Evolutionary conservation across 352 stramenopile genomes (phyloP), one percentile per base, ranked within the genome.

Genomic region (Phytophthora quininea): DNA sequence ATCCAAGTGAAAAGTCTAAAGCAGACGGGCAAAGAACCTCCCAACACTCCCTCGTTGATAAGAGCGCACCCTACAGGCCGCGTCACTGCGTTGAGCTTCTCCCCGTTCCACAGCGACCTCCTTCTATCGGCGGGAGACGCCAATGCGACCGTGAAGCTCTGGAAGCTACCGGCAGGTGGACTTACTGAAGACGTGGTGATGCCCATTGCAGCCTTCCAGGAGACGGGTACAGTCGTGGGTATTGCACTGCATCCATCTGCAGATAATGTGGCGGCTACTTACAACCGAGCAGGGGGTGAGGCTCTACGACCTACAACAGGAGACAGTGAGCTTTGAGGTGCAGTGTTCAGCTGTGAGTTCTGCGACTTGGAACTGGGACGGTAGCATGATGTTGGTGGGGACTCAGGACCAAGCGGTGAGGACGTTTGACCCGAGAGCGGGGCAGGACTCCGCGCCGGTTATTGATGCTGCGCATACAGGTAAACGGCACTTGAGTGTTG

Each of bases 331-430:
- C 29, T 72, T 54, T 37, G 42, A 76, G 40, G 27, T 77, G 30
- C 31, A 48, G 5, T 31, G 76, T 12, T 61, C 48, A 1, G 53
- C 27, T 47, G 38, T 89, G 12, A 81, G 63, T 27, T 69, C 74
- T 3, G 53, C 85, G 24, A 58, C 69, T 19, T 95, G 88, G 88
- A 93, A 84, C 70, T 91, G 84, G 70, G 82, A 93, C 51, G 85
- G 88, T 2, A 88, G 82, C 47, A 27, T 68, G 4, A 71, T 90
- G 37, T 55, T 85, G 15, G 61, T 80, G 6, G 71, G 74, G 9
- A 78, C 82, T 0, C 65, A 80, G 9, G 72, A 83, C 54, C 80
- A 89, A 52, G 58, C 73, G 1, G 63, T 93, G 37, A 76, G 78
- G 9, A 19, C 91, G 2, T 35, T 86, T 19, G 88, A 95, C 55